Evolutionary conservation across 805 yeast species (phyloP).

Genomic region (Huiozyma naganishii): DNA sequence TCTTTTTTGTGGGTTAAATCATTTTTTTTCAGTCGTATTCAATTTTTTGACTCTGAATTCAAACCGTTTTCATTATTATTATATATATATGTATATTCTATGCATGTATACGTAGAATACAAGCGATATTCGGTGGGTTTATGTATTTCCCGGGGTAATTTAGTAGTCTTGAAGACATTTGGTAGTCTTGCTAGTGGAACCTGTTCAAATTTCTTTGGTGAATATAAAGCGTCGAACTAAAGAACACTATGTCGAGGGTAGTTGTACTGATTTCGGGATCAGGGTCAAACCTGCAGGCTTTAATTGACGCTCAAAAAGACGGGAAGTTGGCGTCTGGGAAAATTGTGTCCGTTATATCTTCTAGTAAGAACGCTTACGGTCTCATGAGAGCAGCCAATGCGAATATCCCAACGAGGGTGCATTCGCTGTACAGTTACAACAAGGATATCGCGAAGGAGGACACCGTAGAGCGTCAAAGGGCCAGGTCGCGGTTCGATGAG

Average conservation of each 20-base stretch:
- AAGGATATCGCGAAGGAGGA: constrained; percentile 64
- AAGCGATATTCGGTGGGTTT: too few species aligned
- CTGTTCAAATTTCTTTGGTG: too few species aligned
- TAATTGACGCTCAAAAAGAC: constrained; percentile 57
- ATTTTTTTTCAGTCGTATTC: too few species aligned
- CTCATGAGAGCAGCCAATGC: constrained; percentile 64
- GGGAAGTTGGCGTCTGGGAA: constrained; percentile 35
- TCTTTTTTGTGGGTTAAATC: too few species aligned
- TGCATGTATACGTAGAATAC: too few species aligned
- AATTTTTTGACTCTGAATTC: too few species aligned
- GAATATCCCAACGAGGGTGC: constrained; percentile 60
- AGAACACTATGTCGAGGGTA: constrained; percentile 18
- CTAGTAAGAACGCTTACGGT: constrained; percentile 80
- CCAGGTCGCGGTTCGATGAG: constrained; percentile 61
- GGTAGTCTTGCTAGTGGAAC: too few species aligned
- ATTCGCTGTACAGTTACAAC: constrained; percentile 63
- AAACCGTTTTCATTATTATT: too few species aligned
- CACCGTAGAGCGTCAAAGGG: constrained; percentile 42
- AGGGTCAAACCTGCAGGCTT: constrained; percentile 92
- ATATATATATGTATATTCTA: too few species aligned
- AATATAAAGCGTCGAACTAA: background rate
- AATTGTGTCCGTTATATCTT: constrained; percentile 74
- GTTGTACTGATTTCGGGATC: constrained; percentile 83
- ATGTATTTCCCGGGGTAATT: too few species aligned
- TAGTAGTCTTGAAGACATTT: too few species aligned